A percentile compares a stretch with the other conserved stretches of the same genome.
These are phyloP conservation scores for Penicillium herquei DNA, from an alignment of 495 filamentous ascomycete genomes.

Conservation along the genomic window DNA sequence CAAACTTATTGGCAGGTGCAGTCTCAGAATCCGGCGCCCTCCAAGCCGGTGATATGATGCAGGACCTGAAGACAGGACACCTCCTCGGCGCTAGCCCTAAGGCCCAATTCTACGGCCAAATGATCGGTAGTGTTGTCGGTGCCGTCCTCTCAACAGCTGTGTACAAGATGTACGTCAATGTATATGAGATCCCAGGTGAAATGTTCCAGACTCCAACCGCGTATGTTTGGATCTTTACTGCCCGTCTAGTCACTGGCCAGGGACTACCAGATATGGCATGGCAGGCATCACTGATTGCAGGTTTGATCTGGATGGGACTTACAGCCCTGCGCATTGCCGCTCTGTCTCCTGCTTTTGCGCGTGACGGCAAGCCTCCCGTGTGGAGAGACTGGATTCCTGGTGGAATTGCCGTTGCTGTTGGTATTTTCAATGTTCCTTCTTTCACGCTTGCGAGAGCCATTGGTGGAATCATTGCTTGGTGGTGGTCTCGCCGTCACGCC, in stretches of 20 bases:
- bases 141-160: constrained; percentile 83
- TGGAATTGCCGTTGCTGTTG: constrained; percentile 93
- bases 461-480: constrained; percentile 83
- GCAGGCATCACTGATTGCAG: constrained; percentile 72
- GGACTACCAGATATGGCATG: constrained; percentile 80
- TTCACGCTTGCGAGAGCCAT: constrained; percentile 90
- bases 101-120: constrained; percentile 94
- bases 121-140: constrained; percentile 86
- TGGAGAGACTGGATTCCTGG: constrained; percentile 67
- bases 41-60: constrained; percentile 97
- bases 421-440: constrained; percentile 96
- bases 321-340: constrained; percentile 66
- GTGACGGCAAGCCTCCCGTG: constrained; percentile 23
- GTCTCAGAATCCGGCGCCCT: constrained; percentile 84
- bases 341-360: constrained; percentile 32
- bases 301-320: constrained; percentile 62
- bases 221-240: constrained; percentile 96
- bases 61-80: constrained; percentile 96
- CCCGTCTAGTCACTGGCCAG: constrained; percentile 87
- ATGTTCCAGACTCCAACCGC: constrained; percentile 93
- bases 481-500: constrained; percentile 44
- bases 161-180: constrained; percentile 86
- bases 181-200: constrained; percentile 83
- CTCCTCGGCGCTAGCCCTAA: constrained; percentile 87
- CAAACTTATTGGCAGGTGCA: constrained; percentile 93